Evolutionary conservation across 495 filamentous ascomycete genomes (phyloP).

Genomic region (Penicillium crystallinum): DNA sequence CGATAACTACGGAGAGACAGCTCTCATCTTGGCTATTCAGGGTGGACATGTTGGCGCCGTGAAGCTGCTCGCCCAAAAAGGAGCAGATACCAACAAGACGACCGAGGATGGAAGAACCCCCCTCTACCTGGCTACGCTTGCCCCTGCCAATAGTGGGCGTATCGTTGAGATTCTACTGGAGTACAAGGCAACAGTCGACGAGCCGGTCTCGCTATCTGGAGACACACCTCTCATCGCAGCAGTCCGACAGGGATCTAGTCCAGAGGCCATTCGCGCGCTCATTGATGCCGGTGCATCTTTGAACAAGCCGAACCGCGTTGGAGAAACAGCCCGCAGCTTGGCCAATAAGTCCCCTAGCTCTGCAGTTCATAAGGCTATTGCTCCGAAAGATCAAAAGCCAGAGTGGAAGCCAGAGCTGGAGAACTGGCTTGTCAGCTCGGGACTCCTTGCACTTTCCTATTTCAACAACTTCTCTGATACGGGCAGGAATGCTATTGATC

Average conservation of each 20-base stretch:
- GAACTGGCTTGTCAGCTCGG: conserved; percentile 1
- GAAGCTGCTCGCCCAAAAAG: not conserved
- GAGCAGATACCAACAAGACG: not conserved
- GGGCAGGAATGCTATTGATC: not conserved
- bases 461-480: not conserved
- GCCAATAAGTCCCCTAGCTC: not conserved
- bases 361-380: not conserved
- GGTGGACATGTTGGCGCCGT: not conserved
- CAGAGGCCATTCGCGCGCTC: not conserved
- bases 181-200: not conserved
- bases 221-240: not conserved
- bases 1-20: conserved; percentile 36
- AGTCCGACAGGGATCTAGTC: not conserved
- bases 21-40: not conserved
- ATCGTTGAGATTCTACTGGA: not conserved
- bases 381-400: not conserved
- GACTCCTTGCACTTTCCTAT: not conserved
- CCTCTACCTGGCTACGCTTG: not conserved
- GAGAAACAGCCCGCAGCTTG: not conserved
- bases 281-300: not conserved
- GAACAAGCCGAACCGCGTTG: not conserved
- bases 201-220: not conserved
- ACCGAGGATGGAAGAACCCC: not conserved
- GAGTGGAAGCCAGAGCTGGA: conserved; percentile 1
- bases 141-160: not conserved